Evolutionary conservation across 192 early-diverging fungal genomes (phyloP), one percentile per base, ranked within the genome.

Genomic region (Piromyces sp.): DNA sequence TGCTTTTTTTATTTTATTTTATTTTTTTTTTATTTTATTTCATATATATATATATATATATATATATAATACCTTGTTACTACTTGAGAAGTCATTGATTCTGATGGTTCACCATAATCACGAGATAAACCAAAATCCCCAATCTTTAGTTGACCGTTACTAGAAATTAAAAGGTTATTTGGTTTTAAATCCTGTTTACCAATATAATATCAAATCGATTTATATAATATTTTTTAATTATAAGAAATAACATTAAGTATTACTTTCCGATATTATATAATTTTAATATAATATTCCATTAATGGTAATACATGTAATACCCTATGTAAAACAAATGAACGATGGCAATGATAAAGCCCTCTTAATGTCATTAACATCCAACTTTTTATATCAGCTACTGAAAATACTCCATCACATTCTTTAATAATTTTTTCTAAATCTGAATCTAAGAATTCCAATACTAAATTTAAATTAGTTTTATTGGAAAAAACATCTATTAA

Each of bases 41-140:
- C 15, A 30, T 81, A 30, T 28, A 81, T 37, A 11, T 29, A 37
- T 7, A 29, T 19, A 30, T 81, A 15, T 78, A 19, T 30, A 30
- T 81, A 82, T 51, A 3, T 29, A 19, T 29, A 30, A 80, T 84
- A 93, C 88, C 93, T 86, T 31, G 96, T 98, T 19, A 99, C 96
- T 3, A 96, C 96, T 83, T 98, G 93, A 33, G 96, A 93, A 6
- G 96, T 96, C 94, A 99, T 94, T 9, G 13, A 0, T 79, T 26
- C 40, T 38, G 85, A 86, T 15, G 92, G 90, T 85, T 96, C 94
- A 42, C 94, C 96, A 89, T 90, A 99, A 82, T 96, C 95, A n/a
- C 96, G 85, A n/a, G 98, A 95, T 37, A 99, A 86, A 87, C 98
- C 98, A 86, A 99, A 99, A 94, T 99, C 98, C 0, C 95, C 98